These are phyloP conservation scores for Pleurotus pulmonarius DNA, from an alignment of 768 basidiomycete species.

Conservation along the genomic window DNA sequence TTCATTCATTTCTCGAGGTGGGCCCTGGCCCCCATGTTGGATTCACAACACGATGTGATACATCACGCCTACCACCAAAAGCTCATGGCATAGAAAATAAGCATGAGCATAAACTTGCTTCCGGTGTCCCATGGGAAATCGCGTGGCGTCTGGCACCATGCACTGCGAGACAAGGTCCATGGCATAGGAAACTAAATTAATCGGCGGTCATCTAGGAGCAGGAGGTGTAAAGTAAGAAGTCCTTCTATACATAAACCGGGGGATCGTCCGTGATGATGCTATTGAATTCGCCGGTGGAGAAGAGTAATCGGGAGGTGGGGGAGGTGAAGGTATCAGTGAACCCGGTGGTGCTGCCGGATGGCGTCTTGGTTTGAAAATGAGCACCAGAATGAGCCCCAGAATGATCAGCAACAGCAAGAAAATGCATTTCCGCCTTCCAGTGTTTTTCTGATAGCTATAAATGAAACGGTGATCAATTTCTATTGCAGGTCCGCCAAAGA, in stretches of 20 bases:
- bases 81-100: not conserved
- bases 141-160: not conserved
- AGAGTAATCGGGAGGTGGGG: constrained; percentile 13
- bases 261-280: not conserved
- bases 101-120: not conserved
- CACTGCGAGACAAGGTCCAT: not conserved
- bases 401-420: constrained; percentile 89
- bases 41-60: no score
- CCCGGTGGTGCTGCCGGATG: constrained; percentile 29
- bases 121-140: not conserved
- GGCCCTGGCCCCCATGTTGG: no score
- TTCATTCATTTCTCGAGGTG: no score
- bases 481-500: constrained; percentile 8
- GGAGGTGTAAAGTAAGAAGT: constrained; percentile 6
- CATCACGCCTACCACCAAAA: no score
- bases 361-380: constrained; percentile 89
- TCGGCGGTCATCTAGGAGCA: constrained; percentile 2
- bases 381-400: constrained; percentile 78
- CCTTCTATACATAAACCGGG: constrained; percentile 10
- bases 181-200: not conserved
- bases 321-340: constrained; percentile 12
- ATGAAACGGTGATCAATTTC: not conserved
- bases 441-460: constrained; percentile 86
- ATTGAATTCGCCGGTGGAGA: not conserved
- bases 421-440: constrained; percentile 90